Conservation (phyloP, 192 early-diverging fungal genomes). For the Coemansia sp. region DNA sequence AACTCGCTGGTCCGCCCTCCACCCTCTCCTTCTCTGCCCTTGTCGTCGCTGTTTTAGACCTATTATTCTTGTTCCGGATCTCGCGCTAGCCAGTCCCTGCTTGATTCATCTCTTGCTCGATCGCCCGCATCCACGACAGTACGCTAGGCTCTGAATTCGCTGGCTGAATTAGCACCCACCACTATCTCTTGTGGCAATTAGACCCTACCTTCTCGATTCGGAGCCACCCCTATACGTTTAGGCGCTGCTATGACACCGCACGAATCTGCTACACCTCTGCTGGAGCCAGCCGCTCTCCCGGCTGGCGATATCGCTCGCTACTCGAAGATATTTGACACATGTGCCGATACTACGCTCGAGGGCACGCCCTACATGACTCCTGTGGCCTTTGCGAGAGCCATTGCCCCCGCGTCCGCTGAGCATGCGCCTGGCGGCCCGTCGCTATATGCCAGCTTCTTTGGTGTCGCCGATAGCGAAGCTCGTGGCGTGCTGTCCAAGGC, state of each 20-base stretch:
- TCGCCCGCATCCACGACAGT: background rate
- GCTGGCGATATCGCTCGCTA: slow-evolving; percentile 37
- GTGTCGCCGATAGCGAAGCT: slow-evolving; percentile 49
- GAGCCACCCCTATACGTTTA: background rate
- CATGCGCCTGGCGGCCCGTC: background rate
- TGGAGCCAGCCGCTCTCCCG: slow-evolving; percentile 18
- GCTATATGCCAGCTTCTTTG: slow-evolving; percentile 53
- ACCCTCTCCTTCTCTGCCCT: background rate
- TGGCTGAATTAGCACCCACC: background rate
- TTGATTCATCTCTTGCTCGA: background rate
- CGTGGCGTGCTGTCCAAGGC: slow-evolving; percentile 49
- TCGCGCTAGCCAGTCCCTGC: background rate
- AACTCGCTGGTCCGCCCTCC: background rate
- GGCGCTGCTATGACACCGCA: slow-evolving; percentile 7
- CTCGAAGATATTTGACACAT: slow-evolving; percentile 45
- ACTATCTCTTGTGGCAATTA: background rate
- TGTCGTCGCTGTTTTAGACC: slow-evolving; percentile 1
- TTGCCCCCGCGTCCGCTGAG: slow-evolving; percentile 24
- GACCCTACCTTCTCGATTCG: background rate
- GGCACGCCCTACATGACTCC: slow-evolving; percentile 49
- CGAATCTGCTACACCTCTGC: background rate
- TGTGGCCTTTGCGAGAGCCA: slow-evolving; percentile 49
- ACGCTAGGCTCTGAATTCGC: background rate
- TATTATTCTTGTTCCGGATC: background rate
- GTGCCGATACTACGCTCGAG: slow-evolving; percentile 42